These are phyloP conservation scores for Calophaca sinica DNA, from an alignment of 306 rosid species.

Conservation along the genomic window DNA sequence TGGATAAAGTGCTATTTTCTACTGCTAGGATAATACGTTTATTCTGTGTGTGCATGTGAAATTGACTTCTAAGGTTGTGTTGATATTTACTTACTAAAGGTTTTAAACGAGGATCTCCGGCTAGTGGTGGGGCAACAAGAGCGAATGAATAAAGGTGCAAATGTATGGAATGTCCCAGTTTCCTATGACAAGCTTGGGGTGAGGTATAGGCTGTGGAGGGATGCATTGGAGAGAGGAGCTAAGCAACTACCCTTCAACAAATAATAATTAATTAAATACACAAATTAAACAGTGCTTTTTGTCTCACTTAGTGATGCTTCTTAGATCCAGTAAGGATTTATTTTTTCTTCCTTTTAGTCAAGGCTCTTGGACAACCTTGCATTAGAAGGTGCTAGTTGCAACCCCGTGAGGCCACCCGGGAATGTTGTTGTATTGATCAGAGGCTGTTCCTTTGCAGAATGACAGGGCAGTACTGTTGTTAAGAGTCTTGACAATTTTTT, in stretches of 20 bases:
- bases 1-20: neutral
- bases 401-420: conserved; percentile 51
- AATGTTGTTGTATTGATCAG: conserved; percentile 53
- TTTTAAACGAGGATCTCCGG: conserved; percentile 87
- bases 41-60: neutral
- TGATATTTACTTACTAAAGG: conserved; percentile 54
- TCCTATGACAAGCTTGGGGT: conserved; percentile 92
- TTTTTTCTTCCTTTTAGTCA: conserved; percentile 10
- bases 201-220: conserved; percentile 88
- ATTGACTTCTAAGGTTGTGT: conserved; percentile 16
- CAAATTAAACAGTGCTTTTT: neutral
- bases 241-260: conserved; percentile 69
- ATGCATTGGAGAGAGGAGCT: conserved; percentile 74
- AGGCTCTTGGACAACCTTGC: conserved; percentile 42
- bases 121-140: conserved; percentile 91
- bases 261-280: conserved; percentile 23
- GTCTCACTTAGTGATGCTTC: conserved; percentile 27
- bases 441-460: conserved; percentile 55
- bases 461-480: conserved; percentile 46
- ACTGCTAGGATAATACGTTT: neutral
- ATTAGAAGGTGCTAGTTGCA: conserved; percentile 18
- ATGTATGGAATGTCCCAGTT: conserved; percentile 87
- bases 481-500: conserved; percentile 27
- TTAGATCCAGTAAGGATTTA: conserved; percentile 13
- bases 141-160: conserved; percentile 80